A percentile compares a stretch with the other conserved stretches of the same genome.
Conservation (phyloP, 352 stramenopile genomes). For the Phytophthora cactorum region DNA sequence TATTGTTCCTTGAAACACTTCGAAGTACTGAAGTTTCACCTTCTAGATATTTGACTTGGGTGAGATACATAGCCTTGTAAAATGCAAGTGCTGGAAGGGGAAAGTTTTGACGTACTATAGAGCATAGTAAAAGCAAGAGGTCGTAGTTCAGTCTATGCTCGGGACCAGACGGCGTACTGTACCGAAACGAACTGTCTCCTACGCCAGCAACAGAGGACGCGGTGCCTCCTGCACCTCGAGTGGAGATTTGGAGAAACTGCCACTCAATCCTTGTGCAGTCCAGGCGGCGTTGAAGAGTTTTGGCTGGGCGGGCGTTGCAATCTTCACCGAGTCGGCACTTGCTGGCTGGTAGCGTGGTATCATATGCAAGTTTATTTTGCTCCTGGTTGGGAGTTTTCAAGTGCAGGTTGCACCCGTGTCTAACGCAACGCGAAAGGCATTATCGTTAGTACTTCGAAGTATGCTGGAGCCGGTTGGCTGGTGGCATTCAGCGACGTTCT, state of each 20-base stretch:
- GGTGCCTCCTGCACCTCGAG: conserved; percentile 14
- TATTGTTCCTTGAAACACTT: no score
- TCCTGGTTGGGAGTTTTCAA: background rate
- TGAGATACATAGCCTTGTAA: background rate
- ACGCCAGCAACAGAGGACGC: conserved; percentile 2
- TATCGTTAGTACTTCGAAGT: background rate
- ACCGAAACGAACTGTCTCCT: conserved; percentile 34
- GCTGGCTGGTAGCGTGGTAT: background rate
- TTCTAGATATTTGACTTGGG: background rate
- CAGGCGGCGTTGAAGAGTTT: conserved; percentile 3
- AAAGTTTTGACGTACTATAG: background rate
- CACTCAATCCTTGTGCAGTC: conserved; percentile 4
- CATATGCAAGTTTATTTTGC: background rate
- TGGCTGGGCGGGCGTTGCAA: conserved; percentile 3
- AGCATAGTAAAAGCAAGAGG: conserved; percentile 26
- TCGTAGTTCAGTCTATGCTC: conserved; percentile 16
- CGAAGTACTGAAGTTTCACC: background rate
- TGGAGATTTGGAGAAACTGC: conserved; percentile 16
- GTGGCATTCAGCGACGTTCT: conserved; percentile 1
- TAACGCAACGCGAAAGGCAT: conserved; percentile 17
- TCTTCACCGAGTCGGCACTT: conserved; percentile 13
- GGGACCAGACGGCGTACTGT: conserved; percentile 18
- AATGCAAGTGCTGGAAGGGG: background rate
- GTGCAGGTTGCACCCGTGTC: conserved; percentile 21
- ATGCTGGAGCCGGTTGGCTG: conserved; percentile 5